Base-by-base conservation (phyloP, 1,284 basidiomycete species). In the Ganoderma multipileum region DNA sequence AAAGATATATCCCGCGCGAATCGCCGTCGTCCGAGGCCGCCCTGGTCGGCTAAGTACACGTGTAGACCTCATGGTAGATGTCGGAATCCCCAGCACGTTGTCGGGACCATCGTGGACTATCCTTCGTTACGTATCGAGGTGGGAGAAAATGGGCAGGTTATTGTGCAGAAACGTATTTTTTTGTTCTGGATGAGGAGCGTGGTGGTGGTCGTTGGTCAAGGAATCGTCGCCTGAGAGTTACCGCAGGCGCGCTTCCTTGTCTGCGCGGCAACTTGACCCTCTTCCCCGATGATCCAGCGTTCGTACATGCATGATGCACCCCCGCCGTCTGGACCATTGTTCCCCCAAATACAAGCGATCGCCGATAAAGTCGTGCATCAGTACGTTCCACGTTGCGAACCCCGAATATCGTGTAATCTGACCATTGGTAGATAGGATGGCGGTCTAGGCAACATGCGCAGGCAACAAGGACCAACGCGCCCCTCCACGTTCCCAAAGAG, bases 51-150 rank as follows among this genome's bases (percentile, higher is more conserved):
- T 68, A 66, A 69, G 72, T 77, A 81, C 83, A 83, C 83, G 82
- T 84, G 82, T 79, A 75, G 76, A 65, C 47, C 70, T 76, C 83
- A 81, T 82, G 81, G 77, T 73, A 66, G 63, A 61, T 61, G 61
- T 65, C 68, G 66, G 66, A 54, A 67, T 55, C 61, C 58, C 68
- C 54, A 61, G 63, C 71, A 72, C 71, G 69, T 72, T 72, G 67
- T 66, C 38, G 50, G 23, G 23, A 12, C 23, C 23, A 26, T 52
- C 47, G 23, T 23, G 23, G 63, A 38, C 14, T 38, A 38, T 61
- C 23, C 18, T 26, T 58, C 44, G 63, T 68, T 72, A 72, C 69
- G 71, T 72, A 42, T 68, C 26, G 38, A 30, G 8, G 30, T 39
- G 58, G 39, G 23, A 42, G 38, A 41, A 39, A 3, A 60, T 7